phyloP scores from a whole-genome alignment of 345 rosid species.

The Eutrema yunnanense region DNA sequence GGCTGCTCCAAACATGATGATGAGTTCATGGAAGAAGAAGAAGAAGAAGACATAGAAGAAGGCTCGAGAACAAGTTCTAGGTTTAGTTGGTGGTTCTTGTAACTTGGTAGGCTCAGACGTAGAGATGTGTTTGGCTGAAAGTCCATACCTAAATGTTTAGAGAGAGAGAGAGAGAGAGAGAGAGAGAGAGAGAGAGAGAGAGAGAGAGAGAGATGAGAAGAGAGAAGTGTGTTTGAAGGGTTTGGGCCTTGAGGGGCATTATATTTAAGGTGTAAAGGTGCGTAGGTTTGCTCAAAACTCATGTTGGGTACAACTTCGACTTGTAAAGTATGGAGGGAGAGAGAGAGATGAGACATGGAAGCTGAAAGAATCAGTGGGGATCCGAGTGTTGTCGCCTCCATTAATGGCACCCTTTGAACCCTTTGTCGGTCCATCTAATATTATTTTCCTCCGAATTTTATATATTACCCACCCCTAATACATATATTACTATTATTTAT shows the following conservation, averaged over 20 bases:
- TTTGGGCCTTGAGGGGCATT: conserved; percentile 23
- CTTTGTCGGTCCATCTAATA: conserved; percentile 63
- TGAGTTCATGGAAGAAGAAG: conserved; percentile 42
- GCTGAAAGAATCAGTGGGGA: conserved; percentile 63
- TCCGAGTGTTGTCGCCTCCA: conserved; percentile 80
- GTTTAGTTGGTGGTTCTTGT: conserved; percentile 45
- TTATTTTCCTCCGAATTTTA: conserved; percentile 5
- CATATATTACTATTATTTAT: background rate
- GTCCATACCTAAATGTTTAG: conserved; percentile 41
- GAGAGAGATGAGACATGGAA: conserved; percentile 41
- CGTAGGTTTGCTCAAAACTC: conserved; percentile 38
- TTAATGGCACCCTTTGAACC: conserved; percentile 66
- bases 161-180: background rate
- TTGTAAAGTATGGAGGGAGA: conserved; percentile 23
- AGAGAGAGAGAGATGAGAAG: background rate
- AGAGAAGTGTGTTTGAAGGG: conserved; percentile 17
- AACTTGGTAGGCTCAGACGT: conserved; percentile 46
- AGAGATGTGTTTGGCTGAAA: conserved; percentile 66
- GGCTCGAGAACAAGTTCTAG: conserved; percentile 60
- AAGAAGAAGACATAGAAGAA: conserved; percentile 43
- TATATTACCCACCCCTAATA: conserved; percentile 1
- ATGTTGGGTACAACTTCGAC: conserved; percentile 31
- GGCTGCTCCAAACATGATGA: conserved; percentile 36
- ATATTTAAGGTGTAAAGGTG: conserved; percentile 37
- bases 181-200: background rate